These are phyloP conservation scores for Akanthomyces lecanii DNA, from an alignment of 2,329 filamentous ascomycete genomes.

Conservation along the genomic window DNA sequence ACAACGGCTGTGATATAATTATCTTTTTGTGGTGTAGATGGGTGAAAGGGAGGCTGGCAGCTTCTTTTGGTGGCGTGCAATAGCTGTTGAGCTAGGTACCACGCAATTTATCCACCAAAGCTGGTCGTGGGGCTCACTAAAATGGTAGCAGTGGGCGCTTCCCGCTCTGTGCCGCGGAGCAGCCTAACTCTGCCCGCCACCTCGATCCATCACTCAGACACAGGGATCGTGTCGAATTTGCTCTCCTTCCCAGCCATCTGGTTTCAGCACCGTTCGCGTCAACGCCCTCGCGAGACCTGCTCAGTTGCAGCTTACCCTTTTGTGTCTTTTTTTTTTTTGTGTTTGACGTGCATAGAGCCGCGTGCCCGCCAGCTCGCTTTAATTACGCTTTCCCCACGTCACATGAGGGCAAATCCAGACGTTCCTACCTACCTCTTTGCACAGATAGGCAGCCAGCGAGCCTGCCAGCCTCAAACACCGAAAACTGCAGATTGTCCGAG, in stretches of 20 bases:
- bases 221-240: constrained; percentile 9
- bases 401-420: constrained; percentile 11
- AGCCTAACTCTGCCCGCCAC: constrained; percentile 9
- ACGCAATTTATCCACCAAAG: background rate
- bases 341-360: background rate
- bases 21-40: too few species aligned
- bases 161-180: constrained; percentile 5
- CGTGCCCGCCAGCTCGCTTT: constrained; percentile 6
- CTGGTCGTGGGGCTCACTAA: background rate
- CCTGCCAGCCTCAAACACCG: background rate
- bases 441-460: background rate
- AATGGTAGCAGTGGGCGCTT: constrained; percentile 4
- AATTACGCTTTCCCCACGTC: background rate
- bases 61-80: too few species aligned
- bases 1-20: too few species aligned
- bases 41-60: too few species aligned
- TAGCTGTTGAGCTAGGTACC: too few species aligned
- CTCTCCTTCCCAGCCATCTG: constrained; percentile 8
- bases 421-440: background rate
- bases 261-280: background rate
- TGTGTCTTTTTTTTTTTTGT: background rate
- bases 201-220: constrained; percentile 12
- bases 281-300: background rate
- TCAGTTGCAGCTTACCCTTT: background rate
- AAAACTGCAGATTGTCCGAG: background rate